phyloP scores from a whole-genome alignment of 352 stramenopile genomes.

The Globisporangium spinosum region DNA sequence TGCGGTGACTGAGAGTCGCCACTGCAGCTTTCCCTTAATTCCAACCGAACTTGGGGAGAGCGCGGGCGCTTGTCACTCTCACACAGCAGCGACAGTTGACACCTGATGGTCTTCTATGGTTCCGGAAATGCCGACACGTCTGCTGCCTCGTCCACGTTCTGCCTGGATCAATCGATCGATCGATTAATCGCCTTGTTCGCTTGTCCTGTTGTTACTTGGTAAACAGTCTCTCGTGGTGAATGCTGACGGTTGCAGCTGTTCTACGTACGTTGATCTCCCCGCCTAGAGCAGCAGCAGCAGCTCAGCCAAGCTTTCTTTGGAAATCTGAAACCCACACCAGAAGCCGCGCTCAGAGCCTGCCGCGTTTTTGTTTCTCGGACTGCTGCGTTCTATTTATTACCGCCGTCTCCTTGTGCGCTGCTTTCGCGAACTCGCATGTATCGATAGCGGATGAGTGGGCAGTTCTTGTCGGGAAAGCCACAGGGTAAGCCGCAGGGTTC shows the following conservation, averaged over 20 bases:
- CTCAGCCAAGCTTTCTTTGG: background rate
- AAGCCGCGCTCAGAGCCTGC: background rate
- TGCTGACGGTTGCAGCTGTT: background rate
- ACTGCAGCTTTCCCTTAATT: background rate
- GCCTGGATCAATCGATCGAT: background rate
- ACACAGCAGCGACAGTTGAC: background rate
- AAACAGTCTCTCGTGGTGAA: background rate
- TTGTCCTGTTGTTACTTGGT: background rate
- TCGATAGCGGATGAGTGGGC: background rate
- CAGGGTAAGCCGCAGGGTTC: slow-evolving; percentile 4
- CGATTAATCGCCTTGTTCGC: background rate
- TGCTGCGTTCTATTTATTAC: slow-evolving; percentile 6
- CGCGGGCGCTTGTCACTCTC: background rate
- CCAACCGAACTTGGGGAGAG: background rate
- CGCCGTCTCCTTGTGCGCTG: background rate
- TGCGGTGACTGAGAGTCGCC: slow-evolving; percentile 6
- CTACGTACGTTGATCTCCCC: background rate
- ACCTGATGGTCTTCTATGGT: background rate
- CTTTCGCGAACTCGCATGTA: background rate
- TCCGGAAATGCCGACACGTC: background rate
- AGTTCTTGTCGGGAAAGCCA: slow-evolving; percentile 2
- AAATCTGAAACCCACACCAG: background rate
- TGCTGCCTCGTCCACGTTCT: background rate
- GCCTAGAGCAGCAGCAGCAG: background rate
- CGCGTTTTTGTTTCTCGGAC: background rate